Base-by-base conservation (phyloP, 164 flowering plant species). In the Macadamia tetraphylla region DNA sequence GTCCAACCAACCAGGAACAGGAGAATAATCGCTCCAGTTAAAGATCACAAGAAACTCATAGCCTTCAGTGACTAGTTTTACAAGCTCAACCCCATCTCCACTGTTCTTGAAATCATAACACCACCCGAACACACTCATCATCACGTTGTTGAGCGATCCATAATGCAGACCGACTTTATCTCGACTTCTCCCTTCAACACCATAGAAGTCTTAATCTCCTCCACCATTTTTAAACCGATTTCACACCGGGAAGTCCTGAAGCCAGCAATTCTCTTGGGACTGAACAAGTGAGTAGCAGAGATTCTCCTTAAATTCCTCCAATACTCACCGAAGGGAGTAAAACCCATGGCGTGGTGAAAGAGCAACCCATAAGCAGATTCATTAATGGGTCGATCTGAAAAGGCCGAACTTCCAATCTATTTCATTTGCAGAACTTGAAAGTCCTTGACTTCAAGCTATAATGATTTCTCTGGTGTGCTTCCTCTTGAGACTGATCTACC, bases 331-430 rank as follows among this genome's bases (percentile, higher is more conserved):
- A 79, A 78, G 3, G 87, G 85, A 29, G 89, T 88, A 74, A 88
- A 88, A 9, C 93, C 90, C 14, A 88, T 86, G 0, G 93, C 87
- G 14, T 85, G 67, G 60, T 83, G 83, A 62, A 85, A 86, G 46
- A 86, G 71, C 8, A 86, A 80, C 71, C 43, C 90, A 65, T 81
- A 77, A 5, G 93, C 93, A 7, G 89, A 85, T 40, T 83, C 84
- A 59, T 86, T 83, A 10, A 78, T 70, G 7, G 90, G 93, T 0
- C 93, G 81, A 53, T 83, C 86, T 3, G 85, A 82, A 58, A 88
- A 85, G 6, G 55, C 81, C 0, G 86, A 60, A 67, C 83, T 74
- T 1, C 40, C 3, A 74, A 53, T 46, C 66, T 74, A 52, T 70
- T 70, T 58, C 51, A 66, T 6, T 29, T 74, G 67, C 63, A 66